Conservation (phyloP, 108 stramenopile species). For the Epipyxis sp. region DNA sequence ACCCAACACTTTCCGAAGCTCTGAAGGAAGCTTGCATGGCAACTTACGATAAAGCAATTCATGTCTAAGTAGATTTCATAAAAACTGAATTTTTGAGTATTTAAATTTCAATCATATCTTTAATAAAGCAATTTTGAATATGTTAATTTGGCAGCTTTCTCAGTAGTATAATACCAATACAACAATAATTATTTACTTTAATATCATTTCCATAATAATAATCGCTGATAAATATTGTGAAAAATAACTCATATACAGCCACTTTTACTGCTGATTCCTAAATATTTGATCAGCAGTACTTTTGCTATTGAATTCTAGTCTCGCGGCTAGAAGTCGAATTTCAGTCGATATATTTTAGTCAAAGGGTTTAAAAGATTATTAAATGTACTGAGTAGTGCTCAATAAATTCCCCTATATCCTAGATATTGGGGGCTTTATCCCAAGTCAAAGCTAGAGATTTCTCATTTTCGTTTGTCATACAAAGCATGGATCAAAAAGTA, state of each 20-base stretch:
- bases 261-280: too few species aligned
- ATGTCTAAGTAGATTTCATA: constrained; percentile 65
- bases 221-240: neutral
- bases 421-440: too few species aligned
- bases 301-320: too few species aligned
- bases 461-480: too few species aligned
- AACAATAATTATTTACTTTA: neutral
- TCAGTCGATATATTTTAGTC: too few species aligned
- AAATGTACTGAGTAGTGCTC: too few species aligned
- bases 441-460: too few species aligned
- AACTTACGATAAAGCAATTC: constrained; percentile 96
- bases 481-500: too few species aligned
- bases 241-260: neutral
- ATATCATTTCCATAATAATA: neutral
- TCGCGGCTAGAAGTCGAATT: too few species aligned
- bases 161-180: neutral
- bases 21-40: constrained; percentile 99
- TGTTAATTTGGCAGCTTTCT: neutral
- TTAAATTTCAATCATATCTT: neutral
- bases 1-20: constrained; percentile 96
- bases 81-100: neutral
- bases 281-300: too few species aligned
- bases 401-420: too few species aligned
- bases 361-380: too few species aligned
- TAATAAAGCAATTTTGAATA: neutral